Percentiles rank a stretch among this genome's conserved stretches.
phyloP scores from a whole-genome alignment of 345 rosid species.

The Lepidium aucheri region DNA sequence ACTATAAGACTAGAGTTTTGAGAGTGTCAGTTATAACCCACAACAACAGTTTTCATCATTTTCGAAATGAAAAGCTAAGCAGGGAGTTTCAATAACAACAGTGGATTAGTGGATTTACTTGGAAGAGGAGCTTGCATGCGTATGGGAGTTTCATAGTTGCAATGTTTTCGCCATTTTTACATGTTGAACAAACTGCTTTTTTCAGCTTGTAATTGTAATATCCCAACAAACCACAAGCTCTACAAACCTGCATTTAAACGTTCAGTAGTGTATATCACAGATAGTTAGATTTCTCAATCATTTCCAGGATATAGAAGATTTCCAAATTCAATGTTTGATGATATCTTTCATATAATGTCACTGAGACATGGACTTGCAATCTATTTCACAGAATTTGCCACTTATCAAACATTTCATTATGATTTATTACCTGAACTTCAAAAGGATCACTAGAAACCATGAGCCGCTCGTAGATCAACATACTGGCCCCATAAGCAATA shows the following conservation, averaged over 20 bases:
- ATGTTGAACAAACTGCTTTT: slow-evolving; percentile 63
- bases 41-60: not conserved
- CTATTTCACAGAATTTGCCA: not conserved
- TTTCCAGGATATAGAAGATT: not conserved
- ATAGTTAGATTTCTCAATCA: not conserved
- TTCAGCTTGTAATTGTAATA: slow-evolving; percentile 76
- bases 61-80: not conserved
- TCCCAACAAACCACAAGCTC: slow-evolving; percentile 82
- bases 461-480: slow-evolving; percentile 77
- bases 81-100: not conserved
- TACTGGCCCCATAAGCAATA: slow-evolving; percentile 96
- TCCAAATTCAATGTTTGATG: not conserved
- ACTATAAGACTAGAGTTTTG: not conserved
- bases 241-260: slow-evolving; percentile 53
- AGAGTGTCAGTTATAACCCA: not conserved
- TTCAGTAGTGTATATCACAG: not conserved
- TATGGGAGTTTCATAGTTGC: slow-evolving; percentile 83
- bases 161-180: slow-evolving; percentile 74
- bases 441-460: slow-evolving; percentile 97
- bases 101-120: slow-evolving; percentile 34
- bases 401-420: not conserved
- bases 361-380: not conserved
- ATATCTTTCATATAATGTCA: not conserved
- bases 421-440: slow-evolving; percentile 67
- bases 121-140: slow-evolving; percentile 92